Evolutionary conservation across 140 eudicot species (phyloP).

Genomic region (Erigeron philadelphicus): DNA sequence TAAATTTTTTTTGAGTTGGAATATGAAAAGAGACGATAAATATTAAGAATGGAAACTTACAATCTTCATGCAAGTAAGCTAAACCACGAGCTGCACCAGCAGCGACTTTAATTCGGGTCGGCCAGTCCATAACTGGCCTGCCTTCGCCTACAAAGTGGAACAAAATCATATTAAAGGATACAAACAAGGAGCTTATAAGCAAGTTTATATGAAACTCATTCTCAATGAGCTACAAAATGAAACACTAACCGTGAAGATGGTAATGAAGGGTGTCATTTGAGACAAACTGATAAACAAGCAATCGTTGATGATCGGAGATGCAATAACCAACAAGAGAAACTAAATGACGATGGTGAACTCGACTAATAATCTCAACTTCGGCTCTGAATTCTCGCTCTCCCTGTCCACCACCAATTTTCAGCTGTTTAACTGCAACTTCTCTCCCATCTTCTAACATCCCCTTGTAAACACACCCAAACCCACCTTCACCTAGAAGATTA

Average conservation of each 20-base stretch:
- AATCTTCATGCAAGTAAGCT: conserved; percentile 93
- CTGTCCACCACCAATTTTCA: conserved; percentile 87
- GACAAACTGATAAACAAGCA: conserved; percentile 89
- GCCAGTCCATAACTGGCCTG: conserved; percentile 76
- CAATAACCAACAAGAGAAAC: conserved; percentile 98
- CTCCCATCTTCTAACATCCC: conserved; percentile 71
- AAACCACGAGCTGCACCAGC: conserved; percentile 97
- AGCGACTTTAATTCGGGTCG: conserved; percentile 71
- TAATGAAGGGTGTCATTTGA: conserved; percentile 80
- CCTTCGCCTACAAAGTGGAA: conserved; percentile 48
- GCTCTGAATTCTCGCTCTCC: conserved; percentile 97
- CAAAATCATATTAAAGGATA: conserved; percentile 3
- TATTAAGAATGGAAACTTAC: conserved; percentile 37
- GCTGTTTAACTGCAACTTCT: conserved; percentile 87
- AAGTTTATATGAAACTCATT: neutral
- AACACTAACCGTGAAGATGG: conserved; percentile 83
- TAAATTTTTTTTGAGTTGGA: too few species aligned
- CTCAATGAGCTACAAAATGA: conserved; percentile 5
- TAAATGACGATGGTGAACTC: conserved; percentile 93
- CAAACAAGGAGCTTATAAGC: neutral
- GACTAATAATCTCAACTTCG: conserved; percentile 90
- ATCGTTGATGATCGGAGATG: conserved; percentile 68
- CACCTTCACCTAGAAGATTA: conserved; percentile 85
- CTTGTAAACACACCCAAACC: conserved; percentile 94
- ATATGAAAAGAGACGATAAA: neutral